Percentiles rank a stretch among this genome's conserved stretches.
These are phyloP conservation scores for Colletotrichum ledebouriae DNA, from an alignment of 2,329 filamentous ascomycete genomes.

Conservation along the genomic window DNA sequence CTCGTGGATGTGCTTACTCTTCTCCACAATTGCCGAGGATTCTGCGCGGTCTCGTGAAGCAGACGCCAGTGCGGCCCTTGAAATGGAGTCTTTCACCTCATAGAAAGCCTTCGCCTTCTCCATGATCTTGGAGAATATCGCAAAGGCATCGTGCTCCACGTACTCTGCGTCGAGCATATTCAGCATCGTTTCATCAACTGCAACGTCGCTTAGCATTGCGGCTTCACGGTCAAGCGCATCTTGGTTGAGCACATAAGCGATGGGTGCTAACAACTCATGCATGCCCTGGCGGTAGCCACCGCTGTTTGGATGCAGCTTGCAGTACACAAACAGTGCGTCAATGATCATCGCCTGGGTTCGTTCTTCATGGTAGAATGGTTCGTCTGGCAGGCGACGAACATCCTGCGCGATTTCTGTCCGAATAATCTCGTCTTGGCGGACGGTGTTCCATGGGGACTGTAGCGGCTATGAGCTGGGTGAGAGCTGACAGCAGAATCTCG, in stretches of 20 bases:
- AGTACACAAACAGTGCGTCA: slow-evolving; percentile 93
- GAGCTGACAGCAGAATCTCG: not conserved
- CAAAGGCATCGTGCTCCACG: slow-evolving; percentile 92
- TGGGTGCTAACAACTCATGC: slow-evolving; percentile 94
- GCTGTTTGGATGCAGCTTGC: slow-evolving; percentile 88
- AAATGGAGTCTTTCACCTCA: slow-evolving; percentile 70
- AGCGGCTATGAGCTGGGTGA: slow-evolving; percentile 52
- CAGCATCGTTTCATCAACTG: slow-evolving; percentile 67
- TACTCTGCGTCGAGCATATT: slow-evolving; percentile 79
- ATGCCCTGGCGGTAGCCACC: slow-evolving; percentile 98
- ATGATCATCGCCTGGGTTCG: slow-evolving; percentile 84
- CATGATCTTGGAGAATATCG: slow-evolving; percentile 89
- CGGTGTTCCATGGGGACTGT: slow-evolving; percentile 92
- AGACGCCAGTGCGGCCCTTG: slow-evolving; percentile 37
- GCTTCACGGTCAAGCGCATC: slow-evolving; percentile 77
- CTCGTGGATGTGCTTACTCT: slow-evolving; percentile 90
- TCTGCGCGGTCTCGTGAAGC: slow-evolving; percentile 45
- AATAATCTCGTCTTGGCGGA: slow-evolving; percentile 85
- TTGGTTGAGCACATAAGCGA: slow-evolving; percentile 85
- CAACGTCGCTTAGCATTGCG: slow-evolving; percentile 49
- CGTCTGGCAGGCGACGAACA: slow-evolving; percentile 92
- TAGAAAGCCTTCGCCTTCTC: slow-evolving; percentile 89
- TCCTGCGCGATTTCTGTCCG: slow-evolving; percentile 94
- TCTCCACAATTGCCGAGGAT: slow-evolving; percentile 81
- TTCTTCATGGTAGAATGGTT: slow-evolving; percentile 87